Percentiles rank a stretch among this genome's conserved stretches.
Conservation (phyloP, 1,284 basidiomycete species). For the Ganoderma boninense region DNA sequence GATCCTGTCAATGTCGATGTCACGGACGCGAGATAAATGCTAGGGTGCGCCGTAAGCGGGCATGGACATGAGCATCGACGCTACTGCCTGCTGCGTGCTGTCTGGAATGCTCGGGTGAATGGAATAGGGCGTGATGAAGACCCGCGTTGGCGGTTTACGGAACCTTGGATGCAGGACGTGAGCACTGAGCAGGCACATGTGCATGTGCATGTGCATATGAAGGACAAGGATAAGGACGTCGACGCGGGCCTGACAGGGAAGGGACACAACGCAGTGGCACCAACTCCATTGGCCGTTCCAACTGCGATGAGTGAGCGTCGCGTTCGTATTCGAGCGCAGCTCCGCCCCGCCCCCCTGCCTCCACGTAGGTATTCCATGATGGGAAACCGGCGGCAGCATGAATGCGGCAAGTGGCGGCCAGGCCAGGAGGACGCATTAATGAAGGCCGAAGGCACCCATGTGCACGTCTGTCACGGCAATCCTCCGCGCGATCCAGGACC, state of each 20-base stretch:
- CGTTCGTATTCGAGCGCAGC: background rate
- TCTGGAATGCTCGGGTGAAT: background rate
- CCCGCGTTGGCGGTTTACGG: too few species aligned
- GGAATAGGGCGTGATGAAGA: background rate
- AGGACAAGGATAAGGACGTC: too few species aligned
- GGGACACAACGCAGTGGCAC: background rate
- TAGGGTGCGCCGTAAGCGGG: too few species aligned
- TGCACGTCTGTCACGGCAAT: background rate
- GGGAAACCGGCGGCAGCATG: background rate
- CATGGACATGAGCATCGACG: background rate
- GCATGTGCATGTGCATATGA: too few species aligned
- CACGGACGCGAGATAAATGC: background rate
- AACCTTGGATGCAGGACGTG: background rate
- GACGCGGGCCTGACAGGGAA: background rate
- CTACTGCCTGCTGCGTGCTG: background rate
- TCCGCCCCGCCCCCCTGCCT: background rate
- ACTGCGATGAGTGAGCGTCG: background rate
- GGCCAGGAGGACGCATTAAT: background rate
- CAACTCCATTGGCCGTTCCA: background rate
- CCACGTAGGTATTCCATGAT: background rate
- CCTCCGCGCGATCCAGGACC: background rate
- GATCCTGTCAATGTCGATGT: background rate
- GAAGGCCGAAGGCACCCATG: background rate
- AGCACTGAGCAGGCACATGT: background rate
- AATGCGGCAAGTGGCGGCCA: background rate